Evolutionary conservation across 805 yeast genomes (phyloP).

Genomic region (Komagataella ulmi): DNA sequence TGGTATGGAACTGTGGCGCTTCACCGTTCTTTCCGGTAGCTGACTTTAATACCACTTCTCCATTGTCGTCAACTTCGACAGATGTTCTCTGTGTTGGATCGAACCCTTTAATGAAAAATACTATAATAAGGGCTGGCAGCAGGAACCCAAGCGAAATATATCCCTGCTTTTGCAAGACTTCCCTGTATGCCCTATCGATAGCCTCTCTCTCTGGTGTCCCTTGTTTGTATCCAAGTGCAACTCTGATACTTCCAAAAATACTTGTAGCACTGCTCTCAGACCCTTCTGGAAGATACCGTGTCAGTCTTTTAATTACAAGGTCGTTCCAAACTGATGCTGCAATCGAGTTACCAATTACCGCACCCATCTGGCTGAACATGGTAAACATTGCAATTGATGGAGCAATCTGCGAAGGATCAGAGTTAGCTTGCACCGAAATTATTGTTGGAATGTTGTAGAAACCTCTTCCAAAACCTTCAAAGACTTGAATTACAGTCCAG

Average conservation of each 20-base stretch:
- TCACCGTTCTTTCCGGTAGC: background rate
- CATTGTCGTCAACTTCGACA: background rate
- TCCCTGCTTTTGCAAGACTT: background rate
- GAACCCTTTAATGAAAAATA: background rate
- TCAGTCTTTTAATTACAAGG: background rate
- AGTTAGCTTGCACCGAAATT: background rate
- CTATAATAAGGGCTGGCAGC: background rate
- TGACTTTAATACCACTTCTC: background rate
- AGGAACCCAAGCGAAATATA: background rate
- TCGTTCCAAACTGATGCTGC: slow-evolving; percentile 1
- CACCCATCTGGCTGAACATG: background rate
- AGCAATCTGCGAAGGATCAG: background rate
- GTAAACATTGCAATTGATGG: background rate
- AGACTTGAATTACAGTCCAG: background rate
- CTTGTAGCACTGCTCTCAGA: background rate
- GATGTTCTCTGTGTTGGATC: background rate
- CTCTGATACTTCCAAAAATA: background rate
- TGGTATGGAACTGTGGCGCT: background rate
- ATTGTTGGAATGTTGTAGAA: background rate
- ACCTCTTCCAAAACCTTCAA: background rate
- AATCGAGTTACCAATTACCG: background rate
- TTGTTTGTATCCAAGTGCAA: background rate
- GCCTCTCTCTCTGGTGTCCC: background rate
- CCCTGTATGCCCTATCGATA: background rate
- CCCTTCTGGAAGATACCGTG: background rate